Evolutionary conservation across 805 yeast species (phyloP).

Genomic region (Zygoascus bituminiphila): DNA sequence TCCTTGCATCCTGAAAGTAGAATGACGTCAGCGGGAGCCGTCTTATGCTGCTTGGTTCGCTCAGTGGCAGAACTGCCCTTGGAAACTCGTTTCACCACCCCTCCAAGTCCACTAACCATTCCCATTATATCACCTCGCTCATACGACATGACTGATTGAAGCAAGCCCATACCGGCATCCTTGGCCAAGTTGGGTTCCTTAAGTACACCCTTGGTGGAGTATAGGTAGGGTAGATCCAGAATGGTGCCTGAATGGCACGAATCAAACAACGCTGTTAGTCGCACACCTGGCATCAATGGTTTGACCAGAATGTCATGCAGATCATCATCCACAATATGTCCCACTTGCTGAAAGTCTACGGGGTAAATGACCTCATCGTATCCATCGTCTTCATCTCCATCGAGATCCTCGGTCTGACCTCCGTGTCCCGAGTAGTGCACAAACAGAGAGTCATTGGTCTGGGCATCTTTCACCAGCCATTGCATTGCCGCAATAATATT

Average conservation of each 20-base stretch:
- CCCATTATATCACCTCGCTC: constrained; percentile 50
- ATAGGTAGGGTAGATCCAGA: constrained; percentile 68
- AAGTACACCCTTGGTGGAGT: constrained; percentile 74
- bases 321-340: constrained; percentile 65
- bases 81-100: constrained; percentile 28
- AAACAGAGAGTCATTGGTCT: constrained; percentile 68
- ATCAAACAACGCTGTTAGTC: constrained; percentile 74
- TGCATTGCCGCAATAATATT: constrained; percentile 73
- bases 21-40: constrained; percentile 70
- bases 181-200: constrained; percentile 75
- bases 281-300: constrained; percentile 62
- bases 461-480: constrained; percentile 69
- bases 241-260: constrained; percentile 84
- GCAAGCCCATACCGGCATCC: constrained; percentile 62
- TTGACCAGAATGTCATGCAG: constrained; percentile 65
- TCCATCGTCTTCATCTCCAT: constrained; percentile 72
- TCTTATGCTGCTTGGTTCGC: constrained; percentile 44
- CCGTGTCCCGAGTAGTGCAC: constrained; percentile 89
- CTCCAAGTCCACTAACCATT: constrained; percentile 35
- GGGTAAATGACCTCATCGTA: constrained; percentile 68
- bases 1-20: constrained; percentile 78
- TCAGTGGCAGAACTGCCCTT: constrained; percentile 34
- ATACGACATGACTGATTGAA: constrained; percentile 52
- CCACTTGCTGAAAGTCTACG: constrained; percentile 57
- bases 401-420: constrained; percentile 57